A percentile compares a stretch with the other conserved stretches of the same genome.
Evolutionary conservation across 192 early-diverging fungal species (phyloP).

Genomic region (Spinellus fusiger): DNA sequence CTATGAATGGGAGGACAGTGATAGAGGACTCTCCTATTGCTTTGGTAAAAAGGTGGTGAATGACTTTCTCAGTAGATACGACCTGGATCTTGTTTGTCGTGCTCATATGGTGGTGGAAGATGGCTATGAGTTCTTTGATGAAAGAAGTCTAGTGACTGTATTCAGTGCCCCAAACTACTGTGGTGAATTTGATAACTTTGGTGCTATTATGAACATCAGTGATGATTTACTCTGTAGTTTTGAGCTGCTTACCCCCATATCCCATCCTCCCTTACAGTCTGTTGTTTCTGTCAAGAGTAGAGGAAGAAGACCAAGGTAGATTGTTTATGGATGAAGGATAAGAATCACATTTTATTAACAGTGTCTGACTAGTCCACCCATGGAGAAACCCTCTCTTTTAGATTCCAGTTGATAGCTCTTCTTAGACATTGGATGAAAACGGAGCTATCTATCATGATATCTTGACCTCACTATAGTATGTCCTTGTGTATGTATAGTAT

Average conservation of each 20-base stretch:
- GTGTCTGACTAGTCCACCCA: too few relatives aligned
- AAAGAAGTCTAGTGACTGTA: conserved; percentile 89
- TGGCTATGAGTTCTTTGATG: conserved; percentile 99
- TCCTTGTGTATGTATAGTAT: background rate
- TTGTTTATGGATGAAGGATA: background rate
- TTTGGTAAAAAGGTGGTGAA: conserved; percentile 81
- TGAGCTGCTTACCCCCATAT: conserved; percentile 40
- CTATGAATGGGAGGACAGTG: conserved; percentile 84
- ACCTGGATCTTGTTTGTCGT: conserved; percentile 94
- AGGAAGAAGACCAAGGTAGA: conserved; percentile 12
- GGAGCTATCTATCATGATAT: too few relatives aligned
- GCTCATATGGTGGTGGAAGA: conserved; percentile 96
- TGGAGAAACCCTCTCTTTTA: too few relatives aligned
- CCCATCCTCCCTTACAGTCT: conserved; percentile 12
- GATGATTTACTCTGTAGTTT: conserved; percentile 80
- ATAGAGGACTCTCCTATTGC: conserved; percentile 93
- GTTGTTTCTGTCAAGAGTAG: conserved; percentile 8
- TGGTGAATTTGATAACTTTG: conserved; percentile 33
- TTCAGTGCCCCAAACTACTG: conserved; percentile 94
- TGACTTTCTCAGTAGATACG: conserved; percentile 76
- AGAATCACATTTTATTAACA: too few relatives aligned
- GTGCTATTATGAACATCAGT: conserved; percentile 57
- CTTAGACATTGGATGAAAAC: too few relatives aligned
- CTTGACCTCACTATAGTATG: too few relatives aligned
- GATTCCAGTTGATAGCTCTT: too few relatives aligned